phyloP scores from a whole-genome alignment of 2,329 filamentous ascomycete genomes.

The Hypoxylon sp. region DNA sequence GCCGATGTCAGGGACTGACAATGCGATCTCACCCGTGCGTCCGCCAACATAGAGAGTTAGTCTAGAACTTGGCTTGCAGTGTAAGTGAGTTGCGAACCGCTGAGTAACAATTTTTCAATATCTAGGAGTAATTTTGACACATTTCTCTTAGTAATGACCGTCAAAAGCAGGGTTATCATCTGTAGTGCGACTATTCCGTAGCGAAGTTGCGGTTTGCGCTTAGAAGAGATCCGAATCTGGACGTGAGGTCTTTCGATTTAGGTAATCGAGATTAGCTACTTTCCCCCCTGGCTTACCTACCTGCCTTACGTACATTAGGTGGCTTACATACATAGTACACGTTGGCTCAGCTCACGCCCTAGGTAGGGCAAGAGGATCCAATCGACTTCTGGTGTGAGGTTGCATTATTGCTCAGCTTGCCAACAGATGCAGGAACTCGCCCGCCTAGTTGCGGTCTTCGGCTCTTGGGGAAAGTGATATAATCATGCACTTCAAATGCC shows the following conservation, averaged over 20 bases:
- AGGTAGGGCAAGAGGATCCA: not conserved
- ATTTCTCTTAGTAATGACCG: not conserved
- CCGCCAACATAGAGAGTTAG: not conserved
- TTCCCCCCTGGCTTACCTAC: slow-evolving; percentile 16
- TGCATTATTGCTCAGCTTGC: slow-evolving; percentile 26
- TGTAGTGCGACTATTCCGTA: not conserved
- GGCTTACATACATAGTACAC: not conserved
- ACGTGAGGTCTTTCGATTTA: slow-evolving; percentile 10
- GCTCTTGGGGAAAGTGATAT: not conserved
- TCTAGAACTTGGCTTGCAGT: not conserved
- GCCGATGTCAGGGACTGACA: not conserved
- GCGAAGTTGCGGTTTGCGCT: slow-evolving; percentile 3
- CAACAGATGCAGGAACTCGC: slow-evolving; percentile 7
- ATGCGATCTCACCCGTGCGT: not conserved
- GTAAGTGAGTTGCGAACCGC: not conserved
- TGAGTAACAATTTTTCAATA: not conserved
- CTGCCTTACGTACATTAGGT: not conserved
- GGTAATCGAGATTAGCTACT: slow-evolving; percentile 11
- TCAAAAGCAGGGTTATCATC: not conserved
- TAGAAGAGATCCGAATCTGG: slow-evolving; percentile 18
- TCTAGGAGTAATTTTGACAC: not conserved
- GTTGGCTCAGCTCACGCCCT: slow-evolving; percentile 20
- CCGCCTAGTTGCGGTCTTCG: slow-evolving; percentile 1
- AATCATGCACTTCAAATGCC: slow-evolving; percentile 3
- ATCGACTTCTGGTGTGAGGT: slow-evolving; percentile 20